Evolutionary conservation across 2,329 filamentous ascomycete species (phyloP).

Genomic region (Trichoderma lentiforme): DNA sequence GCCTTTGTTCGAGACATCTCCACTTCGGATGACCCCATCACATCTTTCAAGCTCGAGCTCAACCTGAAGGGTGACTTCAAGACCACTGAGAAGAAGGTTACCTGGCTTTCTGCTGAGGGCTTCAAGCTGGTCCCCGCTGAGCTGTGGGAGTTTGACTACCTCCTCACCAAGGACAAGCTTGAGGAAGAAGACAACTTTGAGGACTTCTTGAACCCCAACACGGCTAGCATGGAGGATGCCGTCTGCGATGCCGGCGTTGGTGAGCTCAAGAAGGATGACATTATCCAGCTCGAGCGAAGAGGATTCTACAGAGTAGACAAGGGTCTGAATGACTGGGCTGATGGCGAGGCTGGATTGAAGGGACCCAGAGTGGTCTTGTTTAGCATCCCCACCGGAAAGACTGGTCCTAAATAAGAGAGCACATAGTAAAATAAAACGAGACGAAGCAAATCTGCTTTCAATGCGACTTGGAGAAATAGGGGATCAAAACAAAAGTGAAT

Average conservation of each 20-base stretch:
- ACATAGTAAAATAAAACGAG: not conserved
- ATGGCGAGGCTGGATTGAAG: slow-evolving; percentile 48
- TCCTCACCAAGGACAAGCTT: slow-evolving; percentile 92
- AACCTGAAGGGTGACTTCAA: slow-evolving; percentile 92
- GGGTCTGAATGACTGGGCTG: slow-evolving; percentile 48
- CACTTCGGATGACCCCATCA: slow-evolving; percentile 54
- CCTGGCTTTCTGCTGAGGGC: slow-evolving; percentile 76
- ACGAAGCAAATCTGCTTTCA: not conserved
- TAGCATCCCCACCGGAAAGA: slow-evolving; percentile 52
- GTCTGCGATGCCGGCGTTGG: slow-evolving; percentile 78
- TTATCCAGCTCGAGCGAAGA: slow-evolving; percentile 92
- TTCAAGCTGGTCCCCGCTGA: slow-evolving; percentile 78
- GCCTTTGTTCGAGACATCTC: slow-evolving; percentile 71
- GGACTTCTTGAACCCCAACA: slow-evolving; percentile 74
- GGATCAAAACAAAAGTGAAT: not conserved
- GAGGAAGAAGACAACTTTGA: slow-evolving; percentile 84
- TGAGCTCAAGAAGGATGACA: slow-evolving; percentile 77
- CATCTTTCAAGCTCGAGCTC: slow-evolving; percentile 74
- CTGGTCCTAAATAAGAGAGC: slow-evolving; percentile 21
- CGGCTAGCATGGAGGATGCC: slow-evolving; percentile 70
- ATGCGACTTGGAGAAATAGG: not conserved
- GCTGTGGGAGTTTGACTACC: slow-evolving; percentile 90
- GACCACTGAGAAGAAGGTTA: slow-evolving; percentile 94
- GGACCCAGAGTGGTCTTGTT: slow-evolving; percentile 53
- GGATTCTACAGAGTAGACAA: slow-evolving; percentile 88